Evolutionary conservation across 805 yeast genomes (phyloP).

Genomic region (Hanseniaspora taiwanica): DNA sequence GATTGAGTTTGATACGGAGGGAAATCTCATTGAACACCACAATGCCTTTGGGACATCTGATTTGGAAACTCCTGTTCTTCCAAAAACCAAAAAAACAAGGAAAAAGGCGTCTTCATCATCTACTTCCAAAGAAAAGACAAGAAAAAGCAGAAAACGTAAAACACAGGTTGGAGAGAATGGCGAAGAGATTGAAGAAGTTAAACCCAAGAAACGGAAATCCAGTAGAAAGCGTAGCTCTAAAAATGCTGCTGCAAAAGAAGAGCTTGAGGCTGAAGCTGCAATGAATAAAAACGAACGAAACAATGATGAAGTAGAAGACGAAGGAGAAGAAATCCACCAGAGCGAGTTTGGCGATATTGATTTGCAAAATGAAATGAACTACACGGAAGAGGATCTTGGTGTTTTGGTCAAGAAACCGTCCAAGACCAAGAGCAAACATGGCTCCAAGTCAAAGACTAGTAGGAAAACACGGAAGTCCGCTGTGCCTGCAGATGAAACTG

Average conservation of each 20-base stretch:
- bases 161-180: neutral
- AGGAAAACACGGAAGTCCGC: neutral
- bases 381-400: too few relatives aligned
- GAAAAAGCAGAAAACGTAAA: constrained; percentile 1
- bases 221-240: neutral
- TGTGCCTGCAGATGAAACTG: neutral
- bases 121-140: neutral
- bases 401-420: neutral
- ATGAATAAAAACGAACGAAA: neutral
- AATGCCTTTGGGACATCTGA: too few relatives aligned
- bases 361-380: neutral
- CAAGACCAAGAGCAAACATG: neutral
- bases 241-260: neutral
- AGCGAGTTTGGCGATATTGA: neutral
- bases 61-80: too few relatives aligned
- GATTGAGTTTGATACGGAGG: neutral
- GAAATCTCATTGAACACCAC: neutral
- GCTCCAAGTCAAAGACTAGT: neutral
- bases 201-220: neutral
- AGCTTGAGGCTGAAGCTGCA: neutral
- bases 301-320: neutral
- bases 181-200: neutral
- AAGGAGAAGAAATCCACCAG: neutral
- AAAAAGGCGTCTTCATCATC: neutral
- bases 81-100: constrained; percentile 1